phyloP scores from a whole-genome alignment of 148 eudicot genomes.

The Rhododendron kiyosumense region DNA sequence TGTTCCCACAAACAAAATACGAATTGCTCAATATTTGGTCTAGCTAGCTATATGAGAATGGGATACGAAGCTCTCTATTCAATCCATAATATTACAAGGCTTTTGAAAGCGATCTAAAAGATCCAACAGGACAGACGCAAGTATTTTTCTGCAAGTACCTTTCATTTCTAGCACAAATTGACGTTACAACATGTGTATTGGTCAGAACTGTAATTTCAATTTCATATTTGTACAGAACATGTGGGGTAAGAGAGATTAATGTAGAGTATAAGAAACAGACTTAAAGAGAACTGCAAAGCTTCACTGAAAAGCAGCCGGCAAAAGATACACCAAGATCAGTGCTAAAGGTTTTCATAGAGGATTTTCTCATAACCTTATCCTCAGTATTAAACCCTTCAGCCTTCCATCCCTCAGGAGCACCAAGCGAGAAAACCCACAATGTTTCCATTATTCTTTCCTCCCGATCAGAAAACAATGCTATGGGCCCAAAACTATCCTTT shows the following conservation, averaged over 20 bases:
- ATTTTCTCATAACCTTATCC: neutral
- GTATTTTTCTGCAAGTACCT: neutral
- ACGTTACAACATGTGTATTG: neutral
- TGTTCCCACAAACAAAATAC: neutral
- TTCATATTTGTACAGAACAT: slow-evolving; percentile 7
- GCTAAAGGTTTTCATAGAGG: neutral
- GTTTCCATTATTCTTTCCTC: neutral
- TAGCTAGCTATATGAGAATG: neutral
- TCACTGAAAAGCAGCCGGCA: neutral
- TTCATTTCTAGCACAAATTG: neutral
- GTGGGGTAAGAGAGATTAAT: neutral
- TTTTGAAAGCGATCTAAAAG: neutral
- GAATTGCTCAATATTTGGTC: neutral
- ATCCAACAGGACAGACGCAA: neutral
- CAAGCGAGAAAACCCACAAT: neutral
- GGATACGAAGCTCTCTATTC: neutral
- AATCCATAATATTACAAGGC: neutral
- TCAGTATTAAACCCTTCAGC: neutral
- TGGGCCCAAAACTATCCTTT: slow-evolving; percentile 17
- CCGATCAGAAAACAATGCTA: slow-evolving; percentile 2
- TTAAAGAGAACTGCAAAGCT: neutral
- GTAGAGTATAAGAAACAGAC: neutral
- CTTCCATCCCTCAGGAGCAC: neutral
- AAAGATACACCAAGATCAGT: neutral
- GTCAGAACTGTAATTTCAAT: neutral